These are phyloP conservation scores for Tephrocybe sp. DNA, from an alignment of 768 basidiomycete species.

Conservation along the genomic window DNA sequence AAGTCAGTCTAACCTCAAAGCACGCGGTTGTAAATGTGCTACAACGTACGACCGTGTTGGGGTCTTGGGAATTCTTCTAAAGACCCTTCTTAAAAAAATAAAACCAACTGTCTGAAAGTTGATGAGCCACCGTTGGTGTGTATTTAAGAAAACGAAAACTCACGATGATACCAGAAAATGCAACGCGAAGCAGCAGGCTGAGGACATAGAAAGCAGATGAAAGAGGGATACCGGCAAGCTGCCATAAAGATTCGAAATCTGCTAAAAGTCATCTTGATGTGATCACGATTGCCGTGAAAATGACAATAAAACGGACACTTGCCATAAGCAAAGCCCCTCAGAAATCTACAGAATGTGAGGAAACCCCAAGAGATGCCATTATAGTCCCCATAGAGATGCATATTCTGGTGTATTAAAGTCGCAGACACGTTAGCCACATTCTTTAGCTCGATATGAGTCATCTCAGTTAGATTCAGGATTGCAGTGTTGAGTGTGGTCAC, in stretches of 20 bases:
- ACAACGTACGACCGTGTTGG: conserved; percentile 11
- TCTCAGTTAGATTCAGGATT: conserved; percentile 34
- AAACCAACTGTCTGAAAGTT: conserved; percentile 8
- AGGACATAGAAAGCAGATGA: conserved; percentile 22
- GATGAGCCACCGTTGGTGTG: not conserved
- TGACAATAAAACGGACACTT: conserved; percentile 14
- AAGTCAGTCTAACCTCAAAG: not conserved
- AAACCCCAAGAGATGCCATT: conserved; percentile 5
- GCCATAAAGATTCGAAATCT: conserved; percentile 25
- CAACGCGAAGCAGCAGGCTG: conserved; percentile 28
- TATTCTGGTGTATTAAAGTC: conserved; percentile 24
- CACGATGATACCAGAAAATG: conserved; percentile 41
- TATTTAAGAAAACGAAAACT: conserved; percentile 14
- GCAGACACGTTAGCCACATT: conserved; percentile 44
- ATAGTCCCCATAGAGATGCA: conserved; percentile 17
- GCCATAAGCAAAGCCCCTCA: conserved; percentile 12
- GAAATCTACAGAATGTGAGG: not conserved
- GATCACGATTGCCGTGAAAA: too few species aligned
- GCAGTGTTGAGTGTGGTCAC: conserved; percentile 32
- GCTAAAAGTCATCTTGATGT: too few species aligned
- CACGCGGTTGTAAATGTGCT: not conserved
- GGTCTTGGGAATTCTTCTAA: not conserved
- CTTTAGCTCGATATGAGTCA: conserved; percentile 40
- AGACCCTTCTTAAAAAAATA: conserved; percentile 8
- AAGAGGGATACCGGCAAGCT: conserved; percentile 25